These are phyloP conservation scores for Exophiala phaeomuriformis DNA, from an alignment of 2,329 filamentous ascomycete genomes.

Conservation along the genomic window DNA sequence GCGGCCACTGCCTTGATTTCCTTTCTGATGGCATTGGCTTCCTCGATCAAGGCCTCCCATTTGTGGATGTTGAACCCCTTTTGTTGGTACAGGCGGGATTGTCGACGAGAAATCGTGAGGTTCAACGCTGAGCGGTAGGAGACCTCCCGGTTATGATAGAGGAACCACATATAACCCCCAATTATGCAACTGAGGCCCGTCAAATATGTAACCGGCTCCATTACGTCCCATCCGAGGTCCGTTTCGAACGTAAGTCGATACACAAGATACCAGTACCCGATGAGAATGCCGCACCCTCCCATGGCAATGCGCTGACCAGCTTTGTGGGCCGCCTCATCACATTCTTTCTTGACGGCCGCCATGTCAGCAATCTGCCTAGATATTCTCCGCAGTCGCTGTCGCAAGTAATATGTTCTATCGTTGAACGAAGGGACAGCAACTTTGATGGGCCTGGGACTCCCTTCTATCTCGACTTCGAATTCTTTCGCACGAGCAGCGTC, in stretches of 20 bases:
- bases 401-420: constrained; percentile 83
- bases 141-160: constrained; percentile 85
- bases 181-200: constrained; percentile 73
- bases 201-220: constrained; percentile 58
- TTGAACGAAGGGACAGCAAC: constrained; percentile 81
- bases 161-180: constrained; percentile 85
- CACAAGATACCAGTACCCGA: constrained; percentile 74
- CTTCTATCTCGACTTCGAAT: constrained; percentile 77
- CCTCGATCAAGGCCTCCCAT: constrained; percentile 73
- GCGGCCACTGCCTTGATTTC: constrained; percentile 75
- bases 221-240: constrained; percentile 73
- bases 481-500: constrained; percentile 79
- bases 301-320: constrained; percentile 73
- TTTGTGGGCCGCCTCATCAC: constrained; percentile 68
- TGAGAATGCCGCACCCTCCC: constrained; percentile 65
- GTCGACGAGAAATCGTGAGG: constrained; percentile 71
- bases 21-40: constrained; percentile 66
- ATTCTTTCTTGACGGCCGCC: constrained; percentile 70
- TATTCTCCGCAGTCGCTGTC: constrained; percentile 66
- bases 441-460: constrained; percentile 58
- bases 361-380: constrained; percentile 61
- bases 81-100: constrained; percentile 66
- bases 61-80: constrained; percentile 66
- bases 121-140: constrained; percentile 82
- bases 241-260: constrained; percentile 64